phyloP scores from a whole-genome alignment of 352 stramenopile genomes.

The Pythium plurisporium region DNA sequence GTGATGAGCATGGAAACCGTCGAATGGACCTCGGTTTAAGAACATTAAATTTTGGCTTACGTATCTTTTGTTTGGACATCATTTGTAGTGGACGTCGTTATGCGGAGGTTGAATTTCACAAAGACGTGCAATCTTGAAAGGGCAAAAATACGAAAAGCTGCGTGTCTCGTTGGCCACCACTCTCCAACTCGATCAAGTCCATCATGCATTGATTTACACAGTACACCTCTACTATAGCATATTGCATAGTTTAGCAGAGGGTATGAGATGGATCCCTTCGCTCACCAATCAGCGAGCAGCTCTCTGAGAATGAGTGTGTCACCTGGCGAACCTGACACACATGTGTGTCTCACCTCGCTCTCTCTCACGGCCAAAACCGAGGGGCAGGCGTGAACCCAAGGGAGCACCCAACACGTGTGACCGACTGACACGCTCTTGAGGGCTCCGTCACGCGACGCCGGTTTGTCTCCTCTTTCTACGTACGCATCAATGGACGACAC shows the following conservation, averaged over 20 bases:
- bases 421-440: too few species aligned
- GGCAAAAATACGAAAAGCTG: constrained; percentile 10
- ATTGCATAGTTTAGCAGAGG: neutral
- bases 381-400: neutral
- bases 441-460: neutral
- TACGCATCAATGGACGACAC: too few species aligned
- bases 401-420: neutral
- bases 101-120: constrained; percentile 16
- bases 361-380: neutral
- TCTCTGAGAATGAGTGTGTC: constrained; percentile 1
- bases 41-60: neutral
- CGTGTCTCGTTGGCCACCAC: constrained; percentile 16
- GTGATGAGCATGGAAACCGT: constrained; percentile 8
- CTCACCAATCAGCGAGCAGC: constrained; percentile 14
- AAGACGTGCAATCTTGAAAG: constrained; percentile 24
- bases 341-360: neutral
- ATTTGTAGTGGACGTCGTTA: neutral
- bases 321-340: neutral
- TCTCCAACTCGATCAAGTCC: neutral
- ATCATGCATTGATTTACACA: neutral
- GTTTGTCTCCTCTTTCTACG: neutral
- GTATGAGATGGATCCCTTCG: neutral
- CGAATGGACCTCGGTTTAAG: neutral
- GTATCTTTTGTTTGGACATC: neutral
- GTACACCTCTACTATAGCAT: neutral